Evolutionary conservation across 768 basidiomycete species (phyloP).

Genomic region (Sutorius australiensis): DNA sequence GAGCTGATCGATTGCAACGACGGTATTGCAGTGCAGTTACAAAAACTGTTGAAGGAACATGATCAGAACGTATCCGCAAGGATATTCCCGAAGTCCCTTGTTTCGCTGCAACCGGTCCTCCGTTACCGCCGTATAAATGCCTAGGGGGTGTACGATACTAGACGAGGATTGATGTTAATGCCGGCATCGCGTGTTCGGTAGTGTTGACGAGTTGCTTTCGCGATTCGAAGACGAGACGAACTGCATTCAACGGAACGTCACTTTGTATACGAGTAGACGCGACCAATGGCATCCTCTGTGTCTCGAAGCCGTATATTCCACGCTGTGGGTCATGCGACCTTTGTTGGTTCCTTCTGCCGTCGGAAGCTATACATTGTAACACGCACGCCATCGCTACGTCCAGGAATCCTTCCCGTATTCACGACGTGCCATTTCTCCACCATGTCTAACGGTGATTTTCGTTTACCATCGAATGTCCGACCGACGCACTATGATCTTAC

Average conservation of each 20-base stretch:
- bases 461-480: constrained; percentile 63
- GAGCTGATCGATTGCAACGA: constrained; percentile 40
- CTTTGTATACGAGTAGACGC: not conserved
- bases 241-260: not conserved
- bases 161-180: not conserved
- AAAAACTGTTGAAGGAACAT: constrained; percentile 42
- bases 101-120: constrained; percentile 29
- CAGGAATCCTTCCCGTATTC: not conserved
- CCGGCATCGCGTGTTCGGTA: not conserved
- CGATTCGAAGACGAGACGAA: not conserved
- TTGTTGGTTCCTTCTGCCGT: not conserved
- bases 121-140: constrained; percentile 2
- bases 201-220: not conserved
- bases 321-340: constrained; percentile 1
- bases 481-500: constrained; percentile 77
- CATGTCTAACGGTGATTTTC: constrained; percentile 27
- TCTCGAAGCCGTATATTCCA: constrained; percentile 5
- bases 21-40: constrained; percentile 34
- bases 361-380: not conserved
- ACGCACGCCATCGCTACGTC: not conserved
- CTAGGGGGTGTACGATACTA: not conserved
- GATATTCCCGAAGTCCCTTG: constrained; percentile 46
- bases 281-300: constrained; percentile 12
- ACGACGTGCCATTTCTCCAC: constrained; percentile 6
- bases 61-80: constrained; percentile 47